Evolutionary conservation across 257 asterid species (phyloP).

Genomic region (Ilex asprella): DNA sequence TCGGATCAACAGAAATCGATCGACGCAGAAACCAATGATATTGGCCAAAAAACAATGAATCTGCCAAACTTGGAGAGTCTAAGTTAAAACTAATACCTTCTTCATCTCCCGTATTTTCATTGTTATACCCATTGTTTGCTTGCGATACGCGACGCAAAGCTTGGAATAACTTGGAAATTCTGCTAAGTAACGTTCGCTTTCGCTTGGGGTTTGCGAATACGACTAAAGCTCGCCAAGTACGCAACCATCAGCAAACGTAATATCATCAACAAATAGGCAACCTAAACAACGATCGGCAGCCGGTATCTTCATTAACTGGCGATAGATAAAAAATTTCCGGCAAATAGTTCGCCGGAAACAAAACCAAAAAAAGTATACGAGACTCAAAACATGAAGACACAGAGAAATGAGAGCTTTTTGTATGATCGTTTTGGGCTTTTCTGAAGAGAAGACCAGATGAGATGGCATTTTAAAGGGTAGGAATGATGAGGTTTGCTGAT

Average conservation of each 20-base stretch:
- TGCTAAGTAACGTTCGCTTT: slow-evolving; percentile 26
- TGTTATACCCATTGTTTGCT: too few relatives aligned
- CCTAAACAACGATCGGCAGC: slow-evolving; percentile 18
- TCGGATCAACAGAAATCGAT: slow-evolving; percentile 7
- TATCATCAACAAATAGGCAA: slow-evolving; percentile 25
- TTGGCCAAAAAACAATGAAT: slow-evolving; percentile 18
- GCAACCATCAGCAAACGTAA: too few relatives aligned
- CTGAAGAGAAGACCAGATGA: too few relatives aligned
- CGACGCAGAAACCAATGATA: slow-evolving; percentile 7
- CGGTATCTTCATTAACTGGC: slow-evolving; percentile 33
- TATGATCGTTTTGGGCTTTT: slow-evolving; percentile 19
- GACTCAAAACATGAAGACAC: too few relatives aligned
- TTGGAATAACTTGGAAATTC: slow-evolving; percentile 48
- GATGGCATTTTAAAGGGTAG: slow-evolving; percentile 16
- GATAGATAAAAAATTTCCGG: slow-evolving; percentile 10
- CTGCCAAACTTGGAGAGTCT: slow-evolving; percentile 6
- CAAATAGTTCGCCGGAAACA: neutral
- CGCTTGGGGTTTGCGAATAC: slow-evolving; percentile 36
- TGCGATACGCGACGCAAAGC: slow-evolving; percentile 25
- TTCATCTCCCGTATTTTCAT: too few relatives aligned
- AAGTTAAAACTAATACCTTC: too few relatives aligned
- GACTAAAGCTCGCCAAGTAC: neutral
- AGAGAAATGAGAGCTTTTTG: slow-evolving; percentile 21
- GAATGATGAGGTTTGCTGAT: slow-evolving; percentile 21
- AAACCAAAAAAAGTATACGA: neutral